These are phyloP conservation scores for Hibiscus trionum DNA, from an alignment of 345 rosid genomes.

Conservation along the genomic window DNA sequence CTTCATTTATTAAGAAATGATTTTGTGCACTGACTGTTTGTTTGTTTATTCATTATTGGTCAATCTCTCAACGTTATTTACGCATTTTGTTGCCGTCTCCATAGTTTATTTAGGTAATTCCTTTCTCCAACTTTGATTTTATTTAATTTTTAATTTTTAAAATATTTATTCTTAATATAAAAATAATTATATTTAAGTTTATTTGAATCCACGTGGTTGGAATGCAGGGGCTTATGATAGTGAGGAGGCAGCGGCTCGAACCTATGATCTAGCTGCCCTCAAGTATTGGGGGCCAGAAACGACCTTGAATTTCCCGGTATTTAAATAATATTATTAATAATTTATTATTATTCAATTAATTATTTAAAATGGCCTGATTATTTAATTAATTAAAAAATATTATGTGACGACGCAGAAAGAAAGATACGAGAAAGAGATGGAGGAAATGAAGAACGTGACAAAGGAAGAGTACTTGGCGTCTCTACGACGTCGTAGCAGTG, in stretches of 20 bases:
- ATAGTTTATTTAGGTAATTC: background rate
- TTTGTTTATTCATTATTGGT: background rate
- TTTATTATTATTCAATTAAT: background rate
- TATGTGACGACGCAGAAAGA: background rate
- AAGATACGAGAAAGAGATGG: background rate
- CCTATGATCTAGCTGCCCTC: slow-evolving; percentile 1
- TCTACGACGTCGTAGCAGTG: background rate
- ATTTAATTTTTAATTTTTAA: no score
- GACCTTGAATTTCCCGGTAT: background rate
- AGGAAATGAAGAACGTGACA: background rate
- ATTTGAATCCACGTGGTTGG: no score
- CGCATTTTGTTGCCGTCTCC: background rate
- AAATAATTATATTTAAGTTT: no score
- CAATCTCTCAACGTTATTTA: background rate
- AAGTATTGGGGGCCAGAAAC: background rate
- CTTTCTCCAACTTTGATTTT: no score
- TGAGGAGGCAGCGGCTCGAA: background rate
- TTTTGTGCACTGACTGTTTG: background rate
- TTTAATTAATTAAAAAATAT: no score
- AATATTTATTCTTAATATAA: no score
- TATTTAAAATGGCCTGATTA: background rate
- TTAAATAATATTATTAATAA: background rate
- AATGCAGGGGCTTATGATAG: background rate
- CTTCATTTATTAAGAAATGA: no score
- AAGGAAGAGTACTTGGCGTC: background rate